Evolutionary conservation across 1,284 basidiomycete genomes (phyloP).

Genomic region (Ceratobasidium sp.): DNA sequence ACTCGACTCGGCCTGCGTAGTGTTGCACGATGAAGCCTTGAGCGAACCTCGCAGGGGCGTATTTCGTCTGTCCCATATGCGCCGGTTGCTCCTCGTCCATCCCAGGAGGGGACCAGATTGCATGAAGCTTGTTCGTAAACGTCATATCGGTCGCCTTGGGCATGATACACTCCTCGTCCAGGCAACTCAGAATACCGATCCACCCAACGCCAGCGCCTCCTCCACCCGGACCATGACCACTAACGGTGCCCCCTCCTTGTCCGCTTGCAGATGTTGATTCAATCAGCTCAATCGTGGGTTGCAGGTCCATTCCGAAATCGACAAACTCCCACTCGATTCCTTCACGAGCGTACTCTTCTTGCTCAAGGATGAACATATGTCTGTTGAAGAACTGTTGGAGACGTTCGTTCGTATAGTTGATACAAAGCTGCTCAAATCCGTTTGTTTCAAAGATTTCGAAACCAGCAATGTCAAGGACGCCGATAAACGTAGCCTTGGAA

Average conservation of each 20-base stretch:
- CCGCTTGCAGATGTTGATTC: slow-evolving; percentile 69
- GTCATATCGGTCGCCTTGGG: slow-evolving; percentile 95
- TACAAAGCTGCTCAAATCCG: slow-evolving; percentile 96
- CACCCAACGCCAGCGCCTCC: slow-evolving; percentile 48
- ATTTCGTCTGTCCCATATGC: slow-evolving; percentile 83
- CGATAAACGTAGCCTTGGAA: slow-evolving; percentile 94
- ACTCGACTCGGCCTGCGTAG: slow-evolving; percentile 97
- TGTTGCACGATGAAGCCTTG: slow-evolving; percentile 96
- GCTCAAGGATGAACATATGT: slow-evolving; percentile 99
- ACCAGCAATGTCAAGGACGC: slow-evolving; percentile 98
- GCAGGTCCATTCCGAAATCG: slow-evolving; percentile 97
- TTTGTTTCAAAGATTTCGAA: slow-evolving; percentile 96
- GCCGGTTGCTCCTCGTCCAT: slow-evolving; percentile 56
- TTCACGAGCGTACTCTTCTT: slow-evolving; percentile 97
- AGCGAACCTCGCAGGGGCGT: slow-evolving; percentile 86
- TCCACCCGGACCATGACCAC: slow-evolving; percentile 27
- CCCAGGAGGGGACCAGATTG: slow-evolving; percentile 61
- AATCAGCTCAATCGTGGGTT: slow-evolving; percentile 98
- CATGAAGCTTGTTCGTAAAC: slow-evolving; percentile 91
- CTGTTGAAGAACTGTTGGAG: slow-evolving; percentile 99
- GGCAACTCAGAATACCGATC: slow-evolving; percentile 91
- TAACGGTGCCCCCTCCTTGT: slow-evolving; percentile 30
- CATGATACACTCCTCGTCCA: slow-evolving; percentile 99
- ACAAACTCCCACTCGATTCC: slow-evolving; percentile 99
- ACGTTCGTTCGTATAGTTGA: slow-evolving; percentile 99